Base-by-base conservation (phyloP, 2,329 filamentous ascomycete species). In the Ophiostoma australiae region DNA sequence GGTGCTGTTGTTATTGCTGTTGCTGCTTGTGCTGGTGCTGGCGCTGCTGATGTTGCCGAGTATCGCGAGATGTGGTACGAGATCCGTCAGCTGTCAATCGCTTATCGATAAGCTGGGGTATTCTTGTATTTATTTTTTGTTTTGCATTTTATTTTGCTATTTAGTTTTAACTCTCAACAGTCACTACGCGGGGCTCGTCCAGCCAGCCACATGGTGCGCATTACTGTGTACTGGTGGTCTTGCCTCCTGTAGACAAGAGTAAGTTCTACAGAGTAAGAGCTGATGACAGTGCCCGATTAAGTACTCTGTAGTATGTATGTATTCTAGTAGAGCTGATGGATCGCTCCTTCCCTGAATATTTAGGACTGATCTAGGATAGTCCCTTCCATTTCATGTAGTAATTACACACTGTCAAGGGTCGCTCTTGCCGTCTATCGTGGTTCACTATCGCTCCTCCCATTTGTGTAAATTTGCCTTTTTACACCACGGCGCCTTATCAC, bases 51-150 rank as follows among this genome's bases (percentile, higher is more conserved):
- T 15, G 58, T 17, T 33, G 27, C 17, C 3, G 52, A 10, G 23
- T 31, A 63, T 63, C 58, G 27, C 58, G 27, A 33, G 58, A 63
- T 63, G 58, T 66, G 31, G 61, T 66, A 63, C 15, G 58, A 63
- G 58, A 31, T 33, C 20, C 23, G 44, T 48, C 52, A 58, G 52
- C 52, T 13, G 52, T 31, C 15, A 48, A 48, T 7, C 44, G 44
- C 17, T 48, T 20, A 48, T 48, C 44, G 44, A 48, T 58, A 58
- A 11, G 52, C 52, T 27, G n/a, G 52, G 52, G 44, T n/a, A 48
- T 48, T 48, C n/a, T 48, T 48, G 44, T 17, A 48, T 20, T 48
- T n/a, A 4, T 58, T 58, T 58, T 27, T 58, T 13, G 13, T 58
- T 58, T 58, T 58, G 20, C 10, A 27, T 27, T 58, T 58, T 58